These are phyloP conservation scores for Cymbopogon flexuosus DNA, from an alignment of 202 grass and related monocot species.

Conservation along the genomic window DNA sequence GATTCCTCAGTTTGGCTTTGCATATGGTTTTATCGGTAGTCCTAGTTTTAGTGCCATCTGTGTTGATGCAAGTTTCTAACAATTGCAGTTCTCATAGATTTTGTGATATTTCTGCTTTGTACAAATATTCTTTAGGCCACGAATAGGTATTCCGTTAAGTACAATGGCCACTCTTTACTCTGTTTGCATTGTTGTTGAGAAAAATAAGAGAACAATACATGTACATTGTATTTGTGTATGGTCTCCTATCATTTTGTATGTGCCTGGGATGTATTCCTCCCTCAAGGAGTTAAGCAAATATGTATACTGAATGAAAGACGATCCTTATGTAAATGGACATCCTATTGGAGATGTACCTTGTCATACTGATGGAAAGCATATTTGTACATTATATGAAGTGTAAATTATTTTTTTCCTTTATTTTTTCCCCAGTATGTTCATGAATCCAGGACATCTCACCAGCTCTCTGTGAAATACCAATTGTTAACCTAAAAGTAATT, in stretches of 20 bases:
- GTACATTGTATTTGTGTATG: neutral
- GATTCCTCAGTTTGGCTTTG: neutral
- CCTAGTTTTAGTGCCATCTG: neutral
- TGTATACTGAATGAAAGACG: neutral
- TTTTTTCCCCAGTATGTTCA: neutral
- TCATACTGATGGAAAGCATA: neutral
- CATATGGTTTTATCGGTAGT: no score
- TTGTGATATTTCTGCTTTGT: neutral
- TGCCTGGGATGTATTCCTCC: neutral
- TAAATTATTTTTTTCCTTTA: neutral
- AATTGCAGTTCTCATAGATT: neutral
- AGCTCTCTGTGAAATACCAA: neutral
- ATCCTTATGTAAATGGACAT: neutral
- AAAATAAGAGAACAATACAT: neutral
- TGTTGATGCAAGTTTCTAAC: neutral
- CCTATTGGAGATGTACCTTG: neutral
- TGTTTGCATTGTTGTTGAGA: neutral
- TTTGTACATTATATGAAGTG: neutral
- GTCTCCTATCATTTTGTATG: neutral
- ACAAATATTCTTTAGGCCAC: neutral
- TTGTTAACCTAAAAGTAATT: slow-evolving; percentile 11
- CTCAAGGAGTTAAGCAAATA: neutral
- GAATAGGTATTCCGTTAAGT: neutral
- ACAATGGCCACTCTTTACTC: neutral
- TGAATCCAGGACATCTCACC: slow-evolving; percentile 20